phyloP scores from a whole-genome alignment of 2,329 filamentous ascomycete genomes.

The Colletotrichum sp. region DNA sequence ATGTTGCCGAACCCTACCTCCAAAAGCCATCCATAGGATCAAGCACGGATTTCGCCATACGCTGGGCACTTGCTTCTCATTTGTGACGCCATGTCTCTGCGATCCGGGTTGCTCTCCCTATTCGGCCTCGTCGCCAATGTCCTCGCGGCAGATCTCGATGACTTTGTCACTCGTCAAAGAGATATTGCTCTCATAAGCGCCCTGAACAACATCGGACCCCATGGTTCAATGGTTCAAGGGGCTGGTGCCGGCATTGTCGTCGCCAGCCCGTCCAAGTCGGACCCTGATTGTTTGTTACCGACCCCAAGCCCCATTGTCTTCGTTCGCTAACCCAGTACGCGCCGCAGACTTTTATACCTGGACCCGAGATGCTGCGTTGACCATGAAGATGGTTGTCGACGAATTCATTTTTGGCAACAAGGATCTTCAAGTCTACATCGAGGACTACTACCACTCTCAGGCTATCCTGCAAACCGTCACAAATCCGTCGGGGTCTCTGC shows the following conservation, averaged over 20 bases:
- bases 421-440: slow-evolving; percentile 47
- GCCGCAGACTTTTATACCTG: slow-evolving; percentile 59
- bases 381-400: slow-evolving; percentile 57
- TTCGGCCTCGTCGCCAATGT: background rate
- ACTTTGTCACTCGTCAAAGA: slow-evolving; percentile 49
- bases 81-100: background rate
- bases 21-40: background rate
- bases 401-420: slow-evolving; percentile 52
- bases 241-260: slow-evolving; percentile 56
- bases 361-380: slow-evolving; percentile 60
- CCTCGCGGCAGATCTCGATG: slow-evolving; percentile 5
- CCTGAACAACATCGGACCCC: slow-evolving; percentile 59
- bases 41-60: background rate
- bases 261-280: slow-evolving; percentile 57
- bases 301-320: background rate
- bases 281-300: slow-evolving; percentile 55
- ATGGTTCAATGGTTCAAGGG: slow-evolving; percentile 50
- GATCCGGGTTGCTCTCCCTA: background rate
- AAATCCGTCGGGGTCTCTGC: slow-evolving; percentile 54
- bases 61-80: background rate
- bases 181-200: slow-evolving; percentile 54
- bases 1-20: background rate
- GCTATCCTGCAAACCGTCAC: slow-evolving; percentile 54
- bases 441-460: slow-evolving; percentile 59
- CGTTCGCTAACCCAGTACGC: slow-evolving; percentile 23